These are phyloP conservation scores for Pholiota molesta DNA, from an alignment of 768 basidiomycete genomes.

Conservation along the genomic window DNA sequence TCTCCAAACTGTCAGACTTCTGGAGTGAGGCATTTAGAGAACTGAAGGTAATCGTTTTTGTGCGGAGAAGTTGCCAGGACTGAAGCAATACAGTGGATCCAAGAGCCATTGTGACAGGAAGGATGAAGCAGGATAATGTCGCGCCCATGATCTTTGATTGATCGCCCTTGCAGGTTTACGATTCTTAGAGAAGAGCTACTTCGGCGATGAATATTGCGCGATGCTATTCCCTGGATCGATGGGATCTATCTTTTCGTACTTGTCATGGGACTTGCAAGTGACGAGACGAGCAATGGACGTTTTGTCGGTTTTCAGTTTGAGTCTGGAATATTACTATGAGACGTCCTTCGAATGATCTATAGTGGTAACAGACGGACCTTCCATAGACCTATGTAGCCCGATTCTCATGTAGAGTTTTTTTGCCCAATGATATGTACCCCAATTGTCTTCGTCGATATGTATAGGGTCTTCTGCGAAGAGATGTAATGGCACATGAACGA, in stretches of 20 bases:
- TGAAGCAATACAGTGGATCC: not conserved
- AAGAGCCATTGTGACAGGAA: not conserved
- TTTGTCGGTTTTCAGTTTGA: not conserved
- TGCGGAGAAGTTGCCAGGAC: not conserved
- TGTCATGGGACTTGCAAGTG: not conserved
- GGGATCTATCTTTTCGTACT: not conserved
- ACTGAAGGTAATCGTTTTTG: not conserved
- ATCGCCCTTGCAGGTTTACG: not conserved
- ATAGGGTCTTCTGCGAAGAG: not conserved
- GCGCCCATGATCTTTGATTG: not conserved
- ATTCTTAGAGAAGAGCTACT: not conserved
- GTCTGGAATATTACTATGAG: not conserved
- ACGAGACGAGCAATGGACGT: not conserved
- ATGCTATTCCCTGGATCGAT: not conserved
- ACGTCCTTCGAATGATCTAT: not conserved
- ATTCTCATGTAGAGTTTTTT: not conserved
- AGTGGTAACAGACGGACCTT: not conserved
- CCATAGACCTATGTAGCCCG: not conserved
- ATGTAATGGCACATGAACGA: not conserved
- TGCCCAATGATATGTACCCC: too few species aligned
- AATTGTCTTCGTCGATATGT: not conserved
- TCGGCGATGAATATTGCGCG: not conserved
- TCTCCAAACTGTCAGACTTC: not conserved
- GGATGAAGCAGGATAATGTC: not conserved
- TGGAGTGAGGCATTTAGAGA: conserved; percentile 1